Evolutionary conservation across 768 basidiomycete species (phyloP).

Genomic region (Hericium alpestre): DNA sequence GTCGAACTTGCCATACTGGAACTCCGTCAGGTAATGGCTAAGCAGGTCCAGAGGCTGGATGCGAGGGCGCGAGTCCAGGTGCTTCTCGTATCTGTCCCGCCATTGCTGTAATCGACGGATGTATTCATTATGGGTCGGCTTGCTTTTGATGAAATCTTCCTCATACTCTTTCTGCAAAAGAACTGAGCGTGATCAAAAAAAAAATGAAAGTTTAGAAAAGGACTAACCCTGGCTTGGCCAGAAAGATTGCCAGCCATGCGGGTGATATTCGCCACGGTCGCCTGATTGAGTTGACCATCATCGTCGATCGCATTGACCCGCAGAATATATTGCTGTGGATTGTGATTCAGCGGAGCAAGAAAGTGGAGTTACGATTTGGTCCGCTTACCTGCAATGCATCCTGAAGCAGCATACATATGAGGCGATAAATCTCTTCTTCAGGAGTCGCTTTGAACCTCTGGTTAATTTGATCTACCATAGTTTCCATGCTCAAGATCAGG

Average conservation of each 20-base stretch:
- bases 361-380: neutral
- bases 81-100: constrained; percentile 82
- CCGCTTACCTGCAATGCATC: constrained; percentile 71
- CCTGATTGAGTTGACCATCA: constrained; percentile 48
- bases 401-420: constrained; percentile 75
- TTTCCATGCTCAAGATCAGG: constrained; percentile 89
- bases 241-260: constrained; percentile 56
- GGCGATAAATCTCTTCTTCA: constrained; percentile 92
- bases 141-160: constrained; percentile 75
- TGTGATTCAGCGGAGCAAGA: neutral
- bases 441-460: constrained; percentile 78
- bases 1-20: constrained; percentile 94
- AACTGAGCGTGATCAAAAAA: constrained; percentile 2
- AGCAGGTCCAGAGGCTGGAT: constrained; percentile 76
- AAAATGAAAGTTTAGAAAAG: neutral
- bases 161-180: constrained; percentile 70
- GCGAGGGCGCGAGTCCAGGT: constrained; percentile 74
- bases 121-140: constrained; percentile 77
- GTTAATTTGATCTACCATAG: constrained; percentile 90
- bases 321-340: constrained; percentile 50
- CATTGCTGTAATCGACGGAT: constrained; percentile 83
- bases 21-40: constrained; percentile 92
- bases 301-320: constrained; percentile 60
- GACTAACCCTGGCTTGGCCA: constrained; percentile 44
- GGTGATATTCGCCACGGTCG: constrained; percentile 43